phyloP scores from a whole-genome alignment of 345 rosid species.

The Gossypium turneri region DNA sequence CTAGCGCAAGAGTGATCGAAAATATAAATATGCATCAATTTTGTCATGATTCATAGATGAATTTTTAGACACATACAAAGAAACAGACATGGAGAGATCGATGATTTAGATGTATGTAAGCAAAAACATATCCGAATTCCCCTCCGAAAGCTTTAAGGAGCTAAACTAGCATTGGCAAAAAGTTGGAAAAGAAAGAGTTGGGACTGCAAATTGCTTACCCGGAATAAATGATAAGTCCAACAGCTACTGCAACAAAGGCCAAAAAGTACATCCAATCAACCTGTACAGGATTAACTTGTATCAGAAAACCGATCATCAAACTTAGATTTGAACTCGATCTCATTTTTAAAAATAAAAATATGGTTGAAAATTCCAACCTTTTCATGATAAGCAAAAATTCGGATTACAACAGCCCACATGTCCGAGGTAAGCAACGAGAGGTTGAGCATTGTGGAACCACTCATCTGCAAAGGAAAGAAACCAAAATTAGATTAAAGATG shows the following conservation, averaged over 20 bases:
- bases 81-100: background rate
- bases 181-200: background rate
- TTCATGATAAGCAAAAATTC: constrained; percentile 52
- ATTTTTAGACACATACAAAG: background rate
- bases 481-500: background rate
- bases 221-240: constrained; percentile 72
- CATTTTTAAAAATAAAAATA: too few relatives aligned
- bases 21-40: background rate
- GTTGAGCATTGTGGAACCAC: constrained; percentile 82
- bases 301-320: background rate
- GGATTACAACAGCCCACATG: constrained; percentile 93
- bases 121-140: background rate
- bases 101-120: background rate
- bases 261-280: constrained; percentile 87
- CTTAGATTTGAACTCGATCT: background rate
- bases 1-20: too few relatives aligned
- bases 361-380: too few relatives aligned
- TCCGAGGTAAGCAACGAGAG: constrained; percentile 87
- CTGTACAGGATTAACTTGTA: constrained; percentile 25
- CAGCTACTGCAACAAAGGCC: constrained; percentile 68
- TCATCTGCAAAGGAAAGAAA: constrained; percentile 38
- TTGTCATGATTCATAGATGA: background rate
- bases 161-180: background rate
- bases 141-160: background rate
- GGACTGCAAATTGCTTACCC: constrained; percentile 35